phyloP scores from a whole-genome alignment of 164 flowering plant genomes.

The grape (Vitis vinifera) region ASM3070453v1 NC_081817.1:111001-111500 shows the following conservation, averaged over 20 bases:
- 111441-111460: too few species aligned
- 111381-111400: conserved; percentile 74
- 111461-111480: neutral
- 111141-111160: too few species aligned
- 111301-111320: conserved; percentile 93
- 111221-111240: conserved; percentile 77
- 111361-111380: conserved; percentile 74
- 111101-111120: too few species aligned
- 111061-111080: too few species aligned
- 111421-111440: neutral
- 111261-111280: conserved; percentile 79
- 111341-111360: conserved; percentile 76
- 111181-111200: neutral
- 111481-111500: too few species aligned
- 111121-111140: too few species aligned
- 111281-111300: conserved; percentile 84
- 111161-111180: neutral
- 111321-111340: conserved; percentile 67
- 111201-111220: conserved; percentile 26
- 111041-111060: too few species aligned
- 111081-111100: too few species aligned
- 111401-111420: conserved; percentile 47
- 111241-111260: conserved; percentile 80
- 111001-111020: too few species aligned
- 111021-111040: too few species aligned